Evolutionary conservation across 352 stramenopile genomes (phyloP), one percentile per base, ranked within the genome.

Genomic region (Albugo candida): DNA sequence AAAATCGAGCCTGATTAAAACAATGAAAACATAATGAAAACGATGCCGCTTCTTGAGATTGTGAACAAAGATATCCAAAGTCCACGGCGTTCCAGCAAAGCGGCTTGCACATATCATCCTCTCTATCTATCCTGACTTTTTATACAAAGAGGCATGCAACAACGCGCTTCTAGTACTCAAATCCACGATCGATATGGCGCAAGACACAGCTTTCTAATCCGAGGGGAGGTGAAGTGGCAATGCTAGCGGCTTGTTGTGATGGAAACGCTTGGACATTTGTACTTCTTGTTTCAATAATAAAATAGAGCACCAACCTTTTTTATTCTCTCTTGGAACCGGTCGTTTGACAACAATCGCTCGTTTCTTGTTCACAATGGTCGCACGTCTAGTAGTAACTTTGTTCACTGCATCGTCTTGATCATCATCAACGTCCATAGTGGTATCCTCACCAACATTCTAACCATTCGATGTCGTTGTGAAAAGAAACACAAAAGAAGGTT

Each of bases 1-100:
- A 87, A 51, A 45, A 87, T 87, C 31, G 74, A 81, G 40, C 58
- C 51, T 57, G 38, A 24, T 43, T 24, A 43, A 3, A 24, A 24
- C 17, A 24, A 24, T 43, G 38, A 24, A 43, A 24, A 24, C 38
- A 43, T 24, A 24, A 24, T 24, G 17, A 43, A 24, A 19, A 43
- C 17, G 38, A 24, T 43, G 38, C 20, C 38, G 8, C 17, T 19
- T 10, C 20, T 43, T 24, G 20, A 43, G n/a, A 43, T 19, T 19
- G 20, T 43, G 17, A 43, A 43, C 38, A 43, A 19, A 24, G 38
- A 24, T 43, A 43, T 19, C 38, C 17, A 24, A 43, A 43, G 38
- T 52, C 37, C 13, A 47, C 16, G 11, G 36, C 24, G n/a, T 17
- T 12, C 17, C 17, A 21, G 8, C 20, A 13, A 10, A 49, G 35